These are phyloP conservation scores for Xylaria sp. DNA, from an alignment of 495 filamentous ascomycete genomes.

Conservation along the genomic window DNA sequence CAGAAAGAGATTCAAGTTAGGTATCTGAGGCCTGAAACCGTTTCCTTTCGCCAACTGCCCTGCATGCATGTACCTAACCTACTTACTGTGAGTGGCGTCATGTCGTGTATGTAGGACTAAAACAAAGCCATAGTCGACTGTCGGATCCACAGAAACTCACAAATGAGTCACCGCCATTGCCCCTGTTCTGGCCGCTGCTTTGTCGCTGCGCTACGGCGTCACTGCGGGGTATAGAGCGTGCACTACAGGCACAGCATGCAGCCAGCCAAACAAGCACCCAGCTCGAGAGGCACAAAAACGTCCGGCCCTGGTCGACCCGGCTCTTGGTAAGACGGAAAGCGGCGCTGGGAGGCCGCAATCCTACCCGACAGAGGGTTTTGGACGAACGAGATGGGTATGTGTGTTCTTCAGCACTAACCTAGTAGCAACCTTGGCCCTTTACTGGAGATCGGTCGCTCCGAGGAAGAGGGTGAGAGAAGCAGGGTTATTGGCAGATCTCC, in stretches of 20 bases:
- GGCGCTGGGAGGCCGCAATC: neutral
- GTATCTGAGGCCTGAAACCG: neutral
- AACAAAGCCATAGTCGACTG: slow-evolving; percentile 10
- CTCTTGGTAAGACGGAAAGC: neutral
- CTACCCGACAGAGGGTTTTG: neutral
- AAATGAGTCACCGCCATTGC: slow-evolving; percentile 19
- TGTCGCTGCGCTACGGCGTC: neutral
- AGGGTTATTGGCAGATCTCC: neutral
- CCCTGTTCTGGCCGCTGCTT: neutral
- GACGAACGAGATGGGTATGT: neutral
- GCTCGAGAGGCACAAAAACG: neutral
- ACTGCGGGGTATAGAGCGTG: neutral
- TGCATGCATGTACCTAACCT: slow-evolving; percentile 10
- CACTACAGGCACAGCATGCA: neutral
- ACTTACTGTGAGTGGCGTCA: neutral
- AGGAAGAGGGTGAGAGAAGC: neutral
- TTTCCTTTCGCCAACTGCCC: neutral
- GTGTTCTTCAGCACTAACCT: neutral
- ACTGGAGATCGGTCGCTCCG: slow-evolving; percentile 7
- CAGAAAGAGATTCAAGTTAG: neutral
- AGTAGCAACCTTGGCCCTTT: neutral
- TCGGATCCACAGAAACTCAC: neutral
- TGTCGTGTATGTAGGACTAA: neutral
- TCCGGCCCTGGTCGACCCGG: neutral
- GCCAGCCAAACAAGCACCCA: neutral